Percentiles rank a stretch among this genome's conserved stretches.
Evolutionary conservation across 2,329 filamentous ascomycete species (phyloP).

Genomic region (Talaromyces sp.): DNA sequence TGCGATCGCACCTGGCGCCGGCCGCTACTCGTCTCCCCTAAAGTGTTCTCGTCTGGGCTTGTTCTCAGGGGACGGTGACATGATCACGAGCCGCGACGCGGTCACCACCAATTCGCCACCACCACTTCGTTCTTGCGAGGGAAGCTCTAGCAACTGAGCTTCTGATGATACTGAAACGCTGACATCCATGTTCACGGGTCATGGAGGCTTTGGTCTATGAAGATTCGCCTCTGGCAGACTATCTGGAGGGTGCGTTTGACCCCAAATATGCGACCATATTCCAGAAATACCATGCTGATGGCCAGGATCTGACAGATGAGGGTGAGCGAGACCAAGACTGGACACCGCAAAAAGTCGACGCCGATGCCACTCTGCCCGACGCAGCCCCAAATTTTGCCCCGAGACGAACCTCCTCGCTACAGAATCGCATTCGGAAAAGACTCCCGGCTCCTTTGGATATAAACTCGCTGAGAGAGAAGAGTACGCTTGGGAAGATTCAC

Average conservation of each 20-base stretch:
- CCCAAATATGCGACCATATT: conserved; percentile 5
- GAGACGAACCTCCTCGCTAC: conserved; percentile 44
- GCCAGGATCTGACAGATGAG: conserved; percentile 32
- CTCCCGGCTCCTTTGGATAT: conserved; percentile 44
- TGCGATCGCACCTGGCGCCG: background rate
- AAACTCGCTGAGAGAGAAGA: conserved; percentile 21
- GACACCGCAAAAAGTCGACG: conserved; percentile 26
- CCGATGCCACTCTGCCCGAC: conserved; percentile 18
- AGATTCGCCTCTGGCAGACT: conserved; percentile 80
- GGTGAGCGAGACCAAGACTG: conserved; percentile 40
- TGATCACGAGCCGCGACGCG: background rate
- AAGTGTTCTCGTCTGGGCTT: background rate
- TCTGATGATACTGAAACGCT: conserved; percentile 8
- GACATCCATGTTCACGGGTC: conserved; percentile 24
- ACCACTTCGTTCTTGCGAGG: background rate
- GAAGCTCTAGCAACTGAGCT: background rate
- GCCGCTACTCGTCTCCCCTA: background rate
- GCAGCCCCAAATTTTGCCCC: conserved; percentile 44
- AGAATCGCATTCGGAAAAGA: conserved; percentile 43
- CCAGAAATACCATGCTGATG: conserved; percentile 5
- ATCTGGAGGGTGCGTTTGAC: conserved; percentile 68
- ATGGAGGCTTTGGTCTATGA: conserved; percentile 89
- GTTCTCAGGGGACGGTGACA: background rate
- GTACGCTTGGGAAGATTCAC: conserved; percentile 9
- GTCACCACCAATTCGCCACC: background rate